Conservation (phyloP, 176 grass and related monocot genomes). For the Hordeum vulgare region MorexV3_pseudomolecules_assembly NC_058524.1:434383148-434383647, state of each 20-base stretch:
- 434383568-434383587: not conserved
- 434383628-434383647: not conserved
- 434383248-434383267: slow-evolving; percentile 99
- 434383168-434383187: not conserved
- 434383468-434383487: not conserved
- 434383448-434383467: not conserved
- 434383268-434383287: slow-evolving; percentile 93
- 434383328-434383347: slow-evolving; percentile 94
- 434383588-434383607: not conserved
- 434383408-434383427: not conserved
- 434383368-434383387: slow-evolving; percentile 77
- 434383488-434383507: not conserved
- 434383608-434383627: slow-evolving; percentile 13
- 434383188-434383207: not conserved
- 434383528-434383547: not conserved
- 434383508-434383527: not conserved
- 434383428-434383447: not conserved
- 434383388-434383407: not conserved
- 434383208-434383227: not conserved
- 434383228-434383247: slow-evolving; percentile 86
- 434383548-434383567: not conserved
- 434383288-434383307: slow-evolving; percentile 94
- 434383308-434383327: slow-evolving; percentile 80
- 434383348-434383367: slow-evolving; percentile 93
- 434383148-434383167: not conserved